phyloP scores from a whole-genome alignment of 257 asterid genomes.

The Solanum dulcamara region DNA sequence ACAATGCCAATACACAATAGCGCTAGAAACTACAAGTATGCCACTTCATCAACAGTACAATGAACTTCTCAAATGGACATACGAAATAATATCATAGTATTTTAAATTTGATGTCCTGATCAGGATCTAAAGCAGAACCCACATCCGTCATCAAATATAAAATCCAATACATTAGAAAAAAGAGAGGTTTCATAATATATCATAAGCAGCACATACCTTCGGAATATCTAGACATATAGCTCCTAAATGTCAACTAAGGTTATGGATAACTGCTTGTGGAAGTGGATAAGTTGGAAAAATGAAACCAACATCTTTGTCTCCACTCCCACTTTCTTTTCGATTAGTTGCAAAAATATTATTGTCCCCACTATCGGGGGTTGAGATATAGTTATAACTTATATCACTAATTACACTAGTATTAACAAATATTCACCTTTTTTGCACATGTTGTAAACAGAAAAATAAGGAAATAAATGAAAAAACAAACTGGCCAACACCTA shows the following conservation, averaged over 20 bases:
- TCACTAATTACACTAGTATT: neutral
- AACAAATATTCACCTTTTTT: neutral
- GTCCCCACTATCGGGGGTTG: neutral
- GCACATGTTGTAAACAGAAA: neutral
- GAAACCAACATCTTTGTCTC: neutral
- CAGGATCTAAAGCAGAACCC: neutral
- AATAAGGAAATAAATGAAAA: neutral
- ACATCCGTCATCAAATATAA: neutral
- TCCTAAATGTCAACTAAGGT: neutral
- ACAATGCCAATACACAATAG: neutral
- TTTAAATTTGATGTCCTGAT: neutral
- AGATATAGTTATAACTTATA: neutral
- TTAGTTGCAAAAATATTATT: neutral
- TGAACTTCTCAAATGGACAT: neutral
- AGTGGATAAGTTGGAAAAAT: neutral
- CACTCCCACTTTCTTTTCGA: neutral
- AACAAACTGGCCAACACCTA: neutral
- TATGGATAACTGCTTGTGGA: neutral
- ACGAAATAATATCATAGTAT: neutral
- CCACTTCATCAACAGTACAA: neutral
- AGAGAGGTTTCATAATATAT: neutral
- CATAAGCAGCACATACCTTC: neutral
- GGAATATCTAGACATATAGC: neutral
- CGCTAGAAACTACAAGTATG: neutral
- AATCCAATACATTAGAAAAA: neutral